Percentiles rank a stretch among this genome's conserved stretches.
Evolutionary conservation across 768 basidiomycete genomes (phyloP).

Genomic region (Tulasnella sp.): DNA sequence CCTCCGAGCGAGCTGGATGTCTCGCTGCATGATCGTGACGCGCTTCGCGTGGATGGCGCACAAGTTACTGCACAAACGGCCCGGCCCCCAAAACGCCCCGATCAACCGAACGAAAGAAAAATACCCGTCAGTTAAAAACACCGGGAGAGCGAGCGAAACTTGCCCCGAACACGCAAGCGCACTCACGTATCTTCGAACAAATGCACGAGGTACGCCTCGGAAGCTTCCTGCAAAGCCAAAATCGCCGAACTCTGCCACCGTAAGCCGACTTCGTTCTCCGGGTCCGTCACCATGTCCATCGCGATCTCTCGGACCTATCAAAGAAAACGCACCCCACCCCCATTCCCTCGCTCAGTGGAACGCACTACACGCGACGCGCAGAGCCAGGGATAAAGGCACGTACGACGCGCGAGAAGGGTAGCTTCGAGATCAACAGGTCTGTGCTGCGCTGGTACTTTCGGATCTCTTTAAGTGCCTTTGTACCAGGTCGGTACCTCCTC

Average conservation of each 20-base stretch:
- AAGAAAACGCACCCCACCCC: too few relatives aligned
- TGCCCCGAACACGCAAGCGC: not conserved
- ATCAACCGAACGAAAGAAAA: too few relatives aligned
- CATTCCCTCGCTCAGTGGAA: too few relatives aligned
- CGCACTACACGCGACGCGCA: too few relatives aligned
- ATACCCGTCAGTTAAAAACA: not conserved
- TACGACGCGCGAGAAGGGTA: constrained; percentile 88
- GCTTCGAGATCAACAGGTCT: constrained; percentile 72
- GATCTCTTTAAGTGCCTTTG: constrained; percentile 82
- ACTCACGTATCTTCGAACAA: constrained; percentile 98
- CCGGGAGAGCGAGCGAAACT: not conserved
- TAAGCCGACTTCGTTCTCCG: constrained; percentile 42
- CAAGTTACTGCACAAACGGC: constrained; percentile 73
- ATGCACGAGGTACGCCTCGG: constrained; percentile 90
- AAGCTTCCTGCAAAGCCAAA: constrained; percentile 90
- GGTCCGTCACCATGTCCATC: constrained; percentile 69
- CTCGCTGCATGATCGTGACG: constrained; percentile 94
- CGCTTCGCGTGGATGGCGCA: constrained; percentile 98
- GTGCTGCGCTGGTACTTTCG: constrained; percentile 91
- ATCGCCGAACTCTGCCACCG: constrained; percentile 96
- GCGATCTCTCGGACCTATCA: constrained; percentile 89
- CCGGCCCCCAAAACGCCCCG: not conserved
- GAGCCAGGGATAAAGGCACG: too few relatives aligned
- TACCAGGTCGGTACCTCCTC: constrained; percentile 78
- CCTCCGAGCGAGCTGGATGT: constrained; percentile 95